Base-by-base conservation (phyloP, 2,329 filamentous ascomycete species). In the Monosporascus sp. region DNA sequence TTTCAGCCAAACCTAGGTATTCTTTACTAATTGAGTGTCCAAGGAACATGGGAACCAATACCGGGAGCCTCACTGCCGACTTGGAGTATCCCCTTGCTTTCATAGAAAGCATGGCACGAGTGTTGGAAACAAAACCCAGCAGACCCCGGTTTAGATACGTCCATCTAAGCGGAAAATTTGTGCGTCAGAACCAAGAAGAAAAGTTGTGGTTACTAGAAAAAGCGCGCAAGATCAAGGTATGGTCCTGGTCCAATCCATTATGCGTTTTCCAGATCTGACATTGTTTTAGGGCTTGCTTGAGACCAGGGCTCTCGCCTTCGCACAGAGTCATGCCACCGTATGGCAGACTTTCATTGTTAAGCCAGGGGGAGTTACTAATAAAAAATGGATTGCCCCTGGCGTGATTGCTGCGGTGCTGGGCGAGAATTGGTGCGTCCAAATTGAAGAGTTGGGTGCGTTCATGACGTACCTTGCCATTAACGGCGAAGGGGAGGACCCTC, bases 151-250 rank as follows among this genome's bases (percentile, higher is more conserved):
- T 72, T 25, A 59, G 61, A 39, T 69, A 62, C 36, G 58, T 72
- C 3, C 67, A 67, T 38, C 54, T 72, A 5, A 70, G 69, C 39
- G 69, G 70, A 2, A 67, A 62, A 15, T 69, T 67, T 31, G 68
- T 70, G 1, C 55, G 61, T 11, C 66, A 64, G 18, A 58, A 72
- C 18, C 69, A 72, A 50, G 61, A 68, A 6, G 51, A 59, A 20
- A 65, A 54, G 25, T 17, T 72, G 17, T 67, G 62, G 57, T 63
- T 64, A 1, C 43, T 64, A 20, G 62, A 57, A 2, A 60, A 65
- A 14, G 53, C 60, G 36, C 59, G 64, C 36, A 66, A 65, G 46
- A 50, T 62, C 17, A 65, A 64, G 55, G 64, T 65, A 59, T 3
- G 50, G 2, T 36, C 17, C 17, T 4, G 17, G 9, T n/a, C 3